These are phyloP conservation scores for Metschnikowia hibisci DNA, from an alignment of 805 yeast species.

Conservation along the genomic window DNA sequence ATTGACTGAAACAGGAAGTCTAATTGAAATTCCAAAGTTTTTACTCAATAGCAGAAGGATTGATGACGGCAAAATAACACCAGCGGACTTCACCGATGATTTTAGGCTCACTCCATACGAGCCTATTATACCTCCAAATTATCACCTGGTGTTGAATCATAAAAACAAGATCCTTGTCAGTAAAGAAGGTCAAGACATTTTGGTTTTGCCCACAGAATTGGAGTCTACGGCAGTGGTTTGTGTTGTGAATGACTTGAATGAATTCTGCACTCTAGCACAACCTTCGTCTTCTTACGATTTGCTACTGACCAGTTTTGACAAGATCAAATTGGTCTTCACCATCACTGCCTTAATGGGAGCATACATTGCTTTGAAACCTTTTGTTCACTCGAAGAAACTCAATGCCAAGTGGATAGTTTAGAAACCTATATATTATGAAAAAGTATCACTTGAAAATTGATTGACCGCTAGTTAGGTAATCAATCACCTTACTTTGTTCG, in stretches of 20 bases:
- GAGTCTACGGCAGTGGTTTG: conserved; percentile 82
- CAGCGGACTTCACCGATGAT: conserved; percentile 50
- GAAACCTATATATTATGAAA: neutral
- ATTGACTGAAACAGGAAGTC: conserved; percentile 55
- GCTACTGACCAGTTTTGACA: conserved; percentile 64
- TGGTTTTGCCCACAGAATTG: conserved; percentile 51
- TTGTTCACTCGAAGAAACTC: conserved; percentile 51
- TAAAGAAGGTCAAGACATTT: conserved; percentile 16
- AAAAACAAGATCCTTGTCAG: conserved; percentile 27
- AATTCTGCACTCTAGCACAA: conserved; percentile 70
- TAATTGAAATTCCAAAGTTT: conserved; percentile 67
- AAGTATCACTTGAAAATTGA: conserved; percentile 7
- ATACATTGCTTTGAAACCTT: conserved; percentile 51
- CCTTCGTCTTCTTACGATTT: conserved; percentile 86
- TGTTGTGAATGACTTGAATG: conserved; percentile 53
- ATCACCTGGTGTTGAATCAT: conserved; percentile 33
- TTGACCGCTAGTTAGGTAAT: conserved; percentile 8
- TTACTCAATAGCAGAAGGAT: conserved; percentile 68
- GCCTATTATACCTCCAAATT: conserved; percentile 46
- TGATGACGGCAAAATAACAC: conserved; percentile 48
- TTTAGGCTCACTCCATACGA: conserved; percentile 62
- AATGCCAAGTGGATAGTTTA: conserved; percentile 49
- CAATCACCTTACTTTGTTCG: conserved; percentile 11
- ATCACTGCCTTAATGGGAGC: conserved; percentile 47
- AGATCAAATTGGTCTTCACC: conserved; percentile 57